Percentiles rank a stretch among this genome's conserved stretches.
Conservation (phyloP, 2,329 filamentous ascomycete genomes). For the Sporothrix brasiliensis region DNA sequence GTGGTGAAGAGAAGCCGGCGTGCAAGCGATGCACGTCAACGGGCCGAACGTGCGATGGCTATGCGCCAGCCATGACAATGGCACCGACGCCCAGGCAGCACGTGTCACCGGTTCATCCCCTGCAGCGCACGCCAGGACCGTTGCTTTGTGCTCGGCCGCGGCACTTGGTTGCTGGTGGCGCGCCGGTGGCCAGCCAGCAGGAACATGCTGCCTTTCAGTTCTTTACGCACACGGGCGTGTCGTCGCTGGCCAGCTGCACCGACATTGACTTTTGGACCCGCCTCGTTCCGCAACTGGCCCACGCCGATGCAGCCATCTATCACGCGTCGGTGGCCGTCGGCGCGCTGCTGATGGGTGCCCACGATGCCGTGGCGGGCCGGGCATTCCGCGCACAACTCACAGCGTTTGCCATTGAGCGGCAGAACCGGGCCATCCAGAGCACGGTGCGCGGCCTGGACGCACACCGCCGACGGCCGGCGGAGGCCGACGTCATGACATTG, state of each 20-base stretch:
- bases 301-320: constrained; percentile 17
- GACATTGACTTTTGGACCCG: constrained; percentile 26
- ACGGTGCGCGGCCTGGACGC: constrained; percentile 1
- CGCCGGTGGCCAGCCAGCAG: neutral
- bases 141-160: neutral
- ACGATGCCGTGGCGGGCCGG: neutral
- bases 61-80: neutral
- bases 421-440: constrained; percentile 22
- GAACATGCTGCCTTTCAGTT: constrained; percentile 23
- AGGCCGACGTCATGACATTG: neutral
- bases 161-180: neutral
- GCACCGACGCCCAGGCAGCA: neutral
- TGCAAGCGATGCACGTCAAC: constrained; percentile 27
- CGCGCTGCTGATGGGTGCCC: neutral
- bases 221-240: constrained; percentile 1
- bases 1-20: constrained; percentile 20
- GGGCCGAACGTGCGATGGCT: constrained; percentile 23
- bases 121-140: neutral
- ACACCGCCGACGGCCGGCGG: neutral
- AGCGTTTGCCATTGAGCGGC: constrained; percentile 3
- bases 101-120: neutral
- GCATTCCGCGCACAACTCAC: neutral
- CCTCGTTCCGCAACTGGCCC: constrained; percentile 15
- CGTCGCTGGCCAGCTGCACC: neutral
- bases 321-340: constrained; percentile 21